A percentile compares a stretch with the other conserved stretches of the same genome.
These are phyloP conservation scores for Linnemannia hyalina DNA, from an alignment of 192 early-diverging fungal genomes.

Conservation along the genomic window DNA sequence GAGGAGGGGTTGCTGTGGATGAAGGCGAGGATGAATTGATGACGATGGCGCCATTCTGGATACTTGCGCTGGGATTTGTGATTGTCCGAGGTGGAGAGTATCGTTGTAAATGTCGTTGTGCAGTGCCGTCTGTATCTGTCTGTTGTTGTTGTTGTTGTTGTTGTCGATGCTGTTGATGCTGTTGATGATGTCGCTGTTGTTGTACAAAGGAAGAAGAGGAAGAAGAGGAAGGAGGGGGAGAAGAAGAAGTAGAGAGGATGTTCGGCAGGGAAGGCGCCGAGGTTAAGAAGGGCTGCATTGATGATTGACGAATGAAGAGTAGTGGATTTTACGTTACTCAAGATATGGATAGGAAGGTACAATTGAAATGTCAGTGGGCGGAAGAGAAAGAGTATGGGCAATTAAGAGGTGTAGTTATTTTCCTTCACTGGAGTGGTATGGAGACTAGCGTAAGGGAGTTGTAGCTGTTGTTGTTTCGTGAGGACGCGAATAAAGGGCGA, in stretches of 20 bases:
- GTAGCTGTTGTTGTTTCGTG: background rate
- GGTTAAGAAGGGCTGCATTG: background rate
- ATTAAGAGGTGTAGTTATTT: too few relatives aligned
- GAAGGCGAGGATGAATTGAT: constrained; percentile 2
- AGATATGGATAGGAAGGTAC: background rate
- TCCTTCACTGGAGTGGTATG: too few relatives aligned
- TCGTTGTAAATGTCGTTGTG: background rate
- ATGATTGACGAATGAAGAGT: too few relatives aligned
- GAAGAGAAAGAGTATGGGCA: too few relatives aligned
- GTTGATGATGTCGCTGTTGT: background rate
- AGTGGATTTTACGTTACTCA: too few relatives aligned
- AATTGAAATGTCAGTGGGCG: background rate
- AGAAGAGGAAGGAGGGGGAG: background rate
- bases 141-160: background rate
- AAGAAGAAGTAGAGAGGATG: background rate
- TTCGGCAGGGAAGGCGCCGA: background rate
- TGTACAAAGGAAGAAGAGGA: background rate
- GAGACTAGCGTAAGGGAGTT: too few relatives aligned
- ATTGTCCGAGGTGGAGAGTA: background rate
- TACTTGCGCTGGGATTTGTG: background rate
- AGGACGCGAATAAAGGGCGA: background rate
- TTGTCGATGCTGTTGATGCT: background rate
- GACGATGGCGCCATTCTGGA: background rate
- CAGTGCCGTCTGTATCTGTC: background rate
- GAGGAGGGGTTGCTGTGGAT: constrained; percentile 23